phyloP scores from a whole-genome alignment of 345 rosid species.

The Diplotaxis tenuifolia region DNA sequence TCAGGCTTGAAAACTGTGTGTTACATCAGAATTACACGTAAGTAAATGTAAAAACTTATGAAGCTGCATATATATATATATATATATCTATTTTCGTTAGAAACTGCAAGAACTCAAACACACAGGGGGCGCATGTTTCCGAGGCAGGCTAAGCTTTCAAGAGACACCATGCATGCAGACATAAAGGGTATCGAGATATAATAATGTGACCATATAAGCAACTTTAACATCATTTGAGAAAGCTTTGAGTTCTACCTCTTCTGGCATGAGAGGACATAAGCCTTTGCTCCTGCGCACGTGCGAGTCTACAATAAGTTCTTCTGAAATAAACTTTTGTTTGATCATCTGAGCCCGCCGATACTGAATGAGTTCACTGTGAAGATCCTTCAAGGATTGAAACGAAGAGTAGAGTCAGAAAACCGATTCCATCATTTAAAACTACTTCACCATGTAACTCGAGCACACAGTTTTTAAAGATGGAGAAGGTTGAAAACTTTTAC shows the following conservation, averaged over 20 bases:
- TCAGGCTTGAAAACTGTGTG: conserved; percentile 15
- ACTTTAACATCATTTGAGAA: conserved; percentile 16
- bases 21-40: background rate
- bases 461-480: conserved; percentile 13
- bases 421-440: background rate
- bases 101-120: background rate
- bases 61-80: background rate
- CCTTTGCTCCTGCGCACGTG: conserved; percentile 74
- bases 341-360: conserved; percentile 87
- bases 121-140: conserved; percentile 7
- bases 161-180: conserved; percentile 6
- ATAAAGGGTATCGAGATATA: conserved; percentile 1
- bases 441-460: conserved; percentile 18
- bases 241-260: conserved; percentile 56
- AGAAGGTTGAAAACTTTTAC: conserved; percentile 39
- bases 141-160: background rate
- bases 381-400: conserved; percentile 53
- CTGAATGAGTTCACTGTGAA: conserved; percentile 94
- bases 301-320: conserved; percentile 62
- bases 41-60: conserved; percentile 5
- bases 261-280: conserved; percentile 94
- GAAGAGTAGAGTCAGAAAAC: conserved; percentile 32
- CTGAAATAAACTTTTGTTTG: conserved; percentile 67
- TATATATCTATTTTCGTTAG: background rate
- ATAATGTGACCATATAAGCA: background rate